Evolutionary conservation across 2,329 filamentous ascomycete genomes (phyloP).

Genomic region (Fusarium neocosmosporiellum): DNA sequence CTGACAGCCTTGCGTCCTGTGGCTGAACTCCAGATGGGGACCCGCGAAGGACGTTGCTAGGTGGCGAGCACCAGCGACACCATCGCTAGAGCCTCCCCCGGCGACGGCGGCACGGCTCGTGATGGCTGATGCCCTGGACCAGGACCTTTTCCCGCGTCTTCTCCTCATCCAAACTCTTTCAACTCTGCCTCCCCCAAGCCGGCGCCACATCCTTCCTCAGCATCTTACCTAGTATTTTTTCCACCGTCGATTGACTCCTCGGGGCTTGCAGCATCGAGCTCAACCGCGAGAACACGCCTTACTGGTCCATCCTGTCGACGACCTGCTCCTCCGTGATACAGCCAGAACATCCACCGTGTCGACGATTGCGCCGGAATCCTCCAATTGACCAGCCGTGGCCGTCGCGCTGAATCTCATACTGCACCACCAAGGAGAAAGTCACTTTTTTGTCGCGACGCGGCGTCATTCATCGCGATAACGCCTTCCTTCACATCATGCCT

Average conservation of each 20-base stretch:
- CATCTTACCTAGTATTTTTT: not conserved
- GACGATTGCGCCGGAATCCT: slow-evolving; percentile 11
- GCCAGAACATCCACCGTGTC: slow-evolving; percentile 10
- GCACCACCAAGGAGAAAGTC: not conserved
- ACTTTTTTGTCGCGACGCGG: not conserved
- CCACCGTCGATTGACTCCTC: not conserved
- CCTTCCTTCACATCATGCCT: slow-evolving; percentile 22
- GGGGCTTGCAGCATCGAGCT: not conserved
- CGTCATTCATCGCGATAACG: slow-evolving; percentile 2
- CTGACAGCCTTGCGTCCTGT: slow-evolving; percentile 24
- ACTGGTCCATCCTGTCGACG: not conserved
- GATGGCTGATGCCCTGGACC: slow-evolving; percentile 28
- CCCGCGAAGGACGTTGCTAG: slow-evolving; percentile 3
- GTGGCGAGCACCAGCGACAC: slow-evolving; percentile 22
- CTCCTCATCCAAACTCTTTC: not conserved
- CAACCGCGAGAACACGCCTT: not conserved
- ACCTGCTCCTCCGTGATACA: not conserved
- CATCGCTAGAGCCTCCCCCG: slow-evolving; percentile 27
- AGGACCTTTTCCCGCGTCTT: slow-evolving; percentile 3
- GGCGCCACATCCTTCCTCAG: slow-evolving; percentile 1
- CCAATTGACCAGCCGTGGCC: not conserved
- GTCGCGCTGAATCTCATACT: not conserved
- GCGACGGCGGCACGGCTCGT: slow-evolving; percentile 19
- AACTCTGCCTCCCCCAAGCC: not conserved
- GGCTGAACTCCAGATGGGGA: slow-evolving; percentile 1